Evolutionary conservation across 805 yeast genomes (phyloP).

Genomic region (Cyberlindnera petersonii): DNA sequence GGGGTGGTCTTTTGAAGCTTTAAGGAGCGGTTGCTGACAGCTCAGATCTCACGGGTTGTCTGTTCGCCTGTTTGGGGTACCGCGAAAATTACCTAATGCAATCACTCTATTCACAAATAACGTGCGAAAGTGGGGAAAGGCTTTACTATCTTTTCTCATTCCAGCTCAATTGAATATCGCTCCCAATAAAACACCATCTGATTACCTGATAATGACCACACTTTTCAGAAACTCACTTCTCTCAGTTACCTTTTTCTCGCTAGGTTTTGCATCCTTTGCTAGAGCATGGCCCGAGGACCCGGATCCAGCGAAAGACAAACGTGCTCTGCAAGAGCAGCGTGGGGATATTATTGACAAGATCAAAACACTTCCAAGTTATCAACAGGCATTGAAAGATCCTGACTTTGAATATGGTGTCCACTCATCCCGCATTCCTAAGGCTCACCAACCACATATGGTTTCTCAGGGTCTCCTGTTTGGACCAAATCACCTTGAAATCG

Average conservation of each 20-base stretch:
- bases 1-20: too few species aligned
- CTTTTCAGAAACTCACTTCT: constrained; percentile 17
- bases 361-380: constrained; percentile 29
- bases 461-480: constrained; percentile 72
- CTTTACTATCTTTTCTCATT: too few species aligned
- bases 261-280: constrained; percentile 28
- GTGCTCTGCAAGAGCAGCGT: constrained; percentile 23
- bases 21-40: not conserved
- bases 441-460: constrained; percentile 60
- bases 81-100: too few species aligned
- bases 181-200: not conserved
- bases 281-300: constrained; percentile 26
- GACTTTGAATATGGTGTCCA: constrained; percentile 29
- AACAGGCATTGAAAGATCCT: constrained; percentile 21
- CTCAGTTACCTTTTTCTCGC: constrained; percentile 17
- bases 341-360: constrained; percentile 27
- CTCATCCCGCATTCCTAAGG: constrained; percentile 49
- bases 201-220: constrained; percentile 10
- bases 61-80: too few species aligned
- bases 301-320: constrained; percentile 12
- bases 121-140: not conserved
- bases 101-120: too few species aligned
- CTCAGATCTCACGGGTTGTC: not conserved
- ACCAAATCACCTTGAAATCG: constrained; percentile 62
- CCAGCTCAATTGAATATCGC: too few species aligned